Evolutionary conservation across 1,139 yeast species (phyloP), one percentile per base, ranked within the genome.

Genomic region (Spencermartinsiella ligniputridi): DNA sequence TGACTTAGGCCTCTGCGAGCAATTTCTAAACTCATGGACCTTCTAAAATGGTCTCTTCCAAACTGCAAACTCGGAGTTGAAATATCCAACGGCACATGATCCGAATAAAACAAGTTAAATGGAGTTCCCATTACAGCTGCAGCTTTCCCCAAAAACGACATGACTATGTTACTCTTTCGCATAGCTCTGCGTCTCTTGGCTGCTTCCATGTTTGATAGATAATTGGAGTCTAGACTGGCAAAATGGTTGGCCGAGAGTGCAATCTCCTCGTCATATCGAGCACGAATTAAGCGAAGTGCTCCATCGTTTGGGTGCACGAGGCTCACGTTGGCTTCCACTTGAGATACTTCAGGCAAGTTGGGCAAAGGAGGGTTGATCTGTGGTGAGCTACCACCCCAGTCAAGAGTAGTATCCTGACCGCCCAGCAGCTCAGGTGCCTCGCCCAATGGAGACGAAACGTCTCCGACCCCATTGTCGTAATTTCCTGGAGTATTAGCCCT

Each of bases 121-220:
- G 47, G 47, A 11, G 30, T 35, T 2, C 40, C 42, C 16, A 46
- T 39, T 2, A 34, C 33, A 13, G 21, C 36, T 3, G 32, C 15
- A 22, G 24, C 40, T 5, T 13, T 6, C 15, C 12, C 33, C 33
- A 24, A 15, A 18, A 37, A 37, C 15, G n/a, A 12, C 11, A 16
- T 5, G 11, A 9, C 37, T 13, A 21, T 9, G 30, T 24, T 20
- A 12, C 42, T 27, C 25, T 18, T 40, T 2, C 37, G n/a, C 19
- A 43, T n/a, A 12, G 33, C 21, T 29, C 25, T 24, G 5, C 37
- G 30, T 13, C 32, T 5, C 17, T 40, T 43, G 13, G 37, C 42
- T 9, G 11, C 24, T 15, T 16, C 41, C 49, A 46, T 46, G 25
- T 40, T 40, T 16, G 18, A 12, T 3, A 32, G n/a, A 21, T 46